phyloP scores from a whole-genome alignment of 805 yeast genomes.

The Tanozyma kutaoensis region DNA sequence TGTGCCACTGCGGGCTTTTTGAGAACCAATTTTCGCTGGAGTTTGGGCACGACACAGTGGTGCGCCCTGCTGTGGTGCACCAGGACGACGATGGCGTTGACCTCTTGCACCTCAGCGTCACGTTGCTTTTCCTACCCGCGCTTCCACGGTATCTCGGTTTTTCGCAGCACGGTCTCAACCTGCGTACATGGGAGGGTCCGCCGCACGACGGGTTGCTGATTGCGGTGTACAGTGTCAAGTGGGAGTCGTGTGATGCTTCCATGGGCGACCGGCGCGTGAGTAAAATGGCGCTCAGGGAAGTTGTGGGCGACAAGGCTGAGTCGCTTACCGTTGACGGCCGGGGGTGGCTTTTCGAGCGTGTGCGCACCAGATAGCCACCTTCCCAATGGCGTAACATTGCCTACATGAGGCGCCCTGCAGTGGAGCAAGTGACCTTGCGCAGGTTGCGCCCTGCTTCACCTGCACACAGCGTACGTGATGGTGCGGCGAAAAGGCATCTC shows the following conservation, averaged over 20 bases:
- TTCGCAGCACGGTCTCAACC: constrained; percentile 53
- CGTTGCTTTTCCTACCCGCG: constrained; percentile 54
- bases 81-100: constrained; percentile 9
- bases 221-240: constrained; percentile 43
- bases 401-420: no score
- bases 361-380: no score
- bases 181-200: constrained; percentile 53
- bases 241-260: constrained; percentile 25
- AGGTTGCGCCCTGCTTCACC: no score
- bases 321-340: constrained; percentile 7
- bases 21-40: constrained; percentile 17
- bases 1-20: constrained; percentile 65
- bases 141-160: constrained; percentile 53
- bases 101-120: constrained; percentile 32
- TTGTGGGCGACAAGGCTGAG: constrained; percentile 9
- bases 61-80: constrained; percentile 7
- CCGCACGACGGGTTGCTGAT: constrained; percentile 73
- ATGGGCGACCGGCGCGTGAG: constrained; percentile 14
- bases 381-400: no score
- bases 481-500: no score
- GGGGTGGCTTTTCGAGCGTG: constrained; percentile 22
- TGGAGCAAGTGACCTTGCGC: no score
- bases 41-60: constrained; percentile 15
- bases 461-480: no score
- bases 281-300: constrained; percentile 15